Evolutionary conservation across 208 protist species (phyloP).

Genomic region (Trypanosoma boissoni): DNA sequence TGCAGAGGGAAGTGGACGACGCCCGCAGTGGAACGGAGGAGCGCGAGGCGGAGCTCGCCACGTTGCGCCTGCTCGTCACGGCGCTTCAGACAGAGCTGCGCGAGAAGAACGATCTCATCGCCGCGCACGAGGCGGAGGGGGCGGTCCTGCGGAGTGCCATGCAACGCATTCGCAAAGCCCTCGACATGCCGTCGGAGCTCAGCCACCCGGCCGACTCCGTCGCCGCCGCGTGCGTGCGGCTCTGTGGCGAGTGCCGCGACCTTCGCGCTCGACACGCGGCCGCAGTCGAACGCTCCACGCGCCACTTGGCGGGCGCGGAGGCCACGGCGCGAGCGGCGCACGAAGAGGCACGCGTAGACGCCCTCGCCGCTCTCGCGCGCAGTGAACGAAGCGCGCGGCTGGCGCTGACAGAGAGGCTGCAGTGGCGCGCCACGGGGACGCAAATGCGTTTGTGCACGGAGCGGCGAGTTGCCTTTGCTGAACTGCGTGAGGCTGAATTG

Average conservation of each 20-base stretch:
- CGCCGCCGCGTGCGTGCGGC: conserved; percentile 26
- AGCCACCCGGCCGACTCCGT: conserved; percentile 34
- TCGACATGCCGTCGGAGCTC: conserved; percentile 49
- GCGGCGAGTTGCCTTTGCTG: not conserved
- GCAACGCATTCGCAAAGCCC: conserved; percentile 26
- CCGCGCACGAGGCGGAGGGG: conserved; percentile 40
- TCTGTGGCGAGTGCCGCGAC: conserved; percentile 16
- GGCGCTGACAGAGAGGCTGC: conserved; percentile 2
- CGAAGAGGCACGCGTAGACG: conserved; percentile 13
- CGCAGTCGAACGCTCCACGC: conserved; percentile 10
- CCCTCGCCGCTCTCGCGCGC: conserved; percentile 17
- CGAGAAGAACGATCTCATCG: conserved; percentile 52
- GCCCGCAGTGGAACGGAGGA: conserved; percentile 38
- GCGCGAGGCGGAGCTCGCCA: conserved; percentile 36
- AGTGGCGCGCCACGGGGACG: not conserved
- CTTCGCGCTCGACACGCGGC: conserved; percentile 24
- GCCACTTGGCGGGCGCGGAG: conserved; percentile 26
- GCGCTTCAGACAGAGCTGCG: conserved; percentile 47
- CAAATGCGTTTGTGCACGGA: not conserved
- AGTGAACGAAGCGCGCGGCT: conserved; percentile 16
- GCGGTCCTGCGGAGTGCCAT: conserved; percentile 33
- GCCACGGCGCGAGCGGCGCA: conserved; percentile 1
- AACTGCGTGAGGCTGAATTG: no score
- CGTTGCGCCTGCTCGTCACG: conserved; percentile 33
- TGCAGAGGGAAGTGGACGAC: conserved; percentile 56